phyloP scores from a whole-genome alignment of 768 basidiomycete genomes.

The Thelephora ganbajun region DNA sequence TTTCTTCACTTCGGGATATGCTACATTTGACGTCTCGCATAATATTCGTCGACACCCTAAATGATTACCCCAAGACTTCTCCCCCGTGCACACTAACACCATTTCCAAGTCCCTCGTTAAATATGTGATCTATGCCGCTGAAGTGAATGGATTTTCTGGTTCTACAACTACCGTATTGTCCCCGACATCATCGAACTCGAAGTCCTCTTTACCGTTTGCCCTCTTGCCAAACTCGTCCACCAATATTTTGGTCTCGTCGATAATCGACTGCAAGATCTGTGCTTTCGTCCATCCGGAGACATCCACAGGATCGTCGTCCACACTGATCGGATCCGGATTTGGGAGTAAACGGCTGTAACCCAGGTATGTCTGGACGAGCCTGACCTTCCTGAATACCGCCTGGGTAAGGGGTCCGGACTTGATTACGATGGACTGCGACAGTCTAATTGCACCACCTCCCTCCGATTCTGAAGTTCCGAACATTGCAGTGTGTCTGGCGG shows the following conservation, averaged over 20 bases:
- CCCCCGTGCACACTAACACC: too few relatives aligned
- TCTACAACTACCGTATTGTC: neutral
- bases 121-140: neutral
- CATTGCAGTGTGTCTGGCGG: constrained; percentile 20
- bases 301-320: constrained; percentile 8
- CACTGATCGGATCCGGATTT: constrained; percentile 21
- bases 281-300: constrained; percentile 35
- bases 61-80: too few relatives aligned
- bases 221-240: constrained; percentile 37
- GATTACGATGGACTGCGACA: constrained; percentile 28
- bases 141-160: neutral
- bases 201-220: neutral
- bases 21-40: too few relatives aligned
- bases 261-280: constrained; percentile 36
- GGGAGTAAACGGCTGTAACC: constrained; percentile 50
- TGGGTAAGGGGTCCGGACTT: constrained; percentile 37
- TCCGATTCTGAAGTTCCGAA: constrained; percentile 4
- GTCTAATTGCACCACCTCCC: constrained; percentile 9
- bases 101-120: too few relatives aligned
- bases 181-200: neutral
- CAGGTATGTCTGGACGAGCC: constrained; percentile 47
- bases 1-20: too few relatives aligned
- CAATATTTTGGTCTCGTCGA: constrained; percentile 40
- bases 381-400: constrained; percentile 45
- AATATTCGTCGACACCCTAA: too few relatives aligned